These are phyloP conservation scores for Camellia lanceoleosa DNA, from an alignment of 148 eudicot genomes.

Conservation along the genomic window DNA sequence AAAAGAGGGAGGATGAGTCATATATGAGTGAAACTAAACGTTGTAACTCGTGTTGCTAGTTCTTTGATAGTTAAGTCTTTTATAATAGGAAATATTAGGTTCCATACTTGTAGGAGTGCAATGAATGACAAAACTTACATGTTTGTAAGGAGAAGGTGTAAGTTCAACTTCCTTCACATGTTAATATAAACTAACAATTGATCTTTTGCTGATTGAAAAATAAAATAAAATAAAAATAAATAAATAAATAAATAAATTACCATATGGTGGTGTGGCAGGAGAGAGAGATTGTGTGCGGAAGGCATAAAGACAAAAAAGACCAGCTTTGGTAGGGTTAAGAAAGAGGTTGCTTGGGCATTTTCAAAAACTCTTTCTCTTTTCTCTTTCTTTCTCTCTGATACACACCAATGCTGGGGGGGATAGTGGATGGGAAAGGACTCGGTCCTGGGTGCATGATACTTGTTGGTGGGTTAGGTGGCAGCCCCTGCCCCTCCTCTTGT, in stretches of 20 bases:
- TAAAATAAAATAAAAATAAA: no score
- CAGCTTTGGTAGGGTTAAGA: slow-evolving; percentile 30
- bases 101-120: no score
- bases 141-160: no score
- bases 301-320: slow-evolving; percentile 34
- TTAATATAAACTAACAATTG: no score
- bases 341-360: slow-evolving; percentile 11
- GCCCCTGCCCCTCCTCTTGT: slow-evolving; percentile 49
- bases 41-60: no score
- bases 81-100: no score
- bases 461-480: slow-evolving; percentile 93
- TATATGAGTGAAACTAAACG: neutral
- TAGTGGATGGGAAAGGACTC: slow-evolving; percentile 30
- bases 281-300: neutral
- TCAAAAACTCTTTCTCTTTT: neutral
- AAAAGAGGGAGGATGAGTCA: slow-evolving; percentile 21
- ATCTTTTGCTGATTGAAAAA: no score
- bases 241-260: neutral
- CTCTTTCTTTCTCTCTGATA: neutral
- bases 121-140: no score
- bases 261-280: neutral
- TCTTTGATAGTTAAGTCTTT: no score
- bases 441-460: slow-evolving; percentile 51
- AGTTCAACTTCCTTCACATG: no score
- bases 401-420: slow-evolving; percentile 1